A percentile compares a stretch with the other conserved stretches of the same genome.
phyloP scores from a whole-genome alignment of 257 asterid genomes.

The Gentiana macrophylla region DNA sequence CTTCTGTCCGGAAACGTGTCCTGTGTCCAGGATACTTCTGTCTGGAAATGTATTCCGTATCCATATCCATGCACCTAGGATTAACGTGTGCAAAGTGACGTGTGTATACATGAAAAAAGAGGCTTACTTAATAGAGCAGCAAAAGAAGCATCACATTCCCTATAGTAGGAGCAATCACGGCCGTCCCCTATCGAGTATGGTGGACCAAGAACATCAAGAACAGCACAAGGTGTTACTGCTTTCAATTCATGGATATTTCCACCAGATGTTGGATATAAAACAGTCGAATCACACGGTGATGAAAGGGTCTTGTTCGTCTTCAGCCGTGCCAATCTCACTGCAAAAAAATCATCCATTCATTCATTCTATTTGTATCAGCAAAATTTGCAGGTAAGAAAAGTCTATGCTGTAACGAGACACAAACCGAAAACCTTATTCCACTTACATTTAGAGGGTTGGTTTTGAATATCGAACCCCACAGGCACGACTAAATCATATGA shows the following conservation, averaged over 20 bases:
- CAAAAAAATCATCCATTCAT: slow-evolving; percentile 7
- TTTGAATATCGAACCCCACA: slow-evolving; percentile 2
- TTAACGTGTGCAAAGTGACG: neutral
- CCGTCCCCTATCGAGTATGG: slow-evolving; percentile 66
- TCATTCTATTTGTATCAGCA: neutral
- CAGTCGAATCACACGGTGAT: slow-evolving; percentile 58
- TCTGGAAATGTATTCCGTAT: neutral
- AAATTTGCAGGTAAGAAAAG: neutral
- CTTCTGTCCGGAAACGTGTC: neutral
- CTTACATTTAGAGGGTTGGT: slow-evolving; percentile 33
- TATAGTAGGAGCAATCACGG: slow-evolving; percentile 59
- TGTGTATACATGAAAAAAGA: neutral
- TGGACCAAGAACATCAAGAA: slow-evolving; percentile 78
- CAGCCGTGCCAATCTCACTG: slow-evolving; percentile 52
- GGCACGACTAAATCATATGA: slow-evolving; percentile 65
- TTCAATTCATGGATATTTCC: slow-evolving; percentile 78
- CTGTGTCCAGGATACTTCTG: neutral
- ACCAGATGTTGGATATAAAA: slow-evolving; percentile 79
- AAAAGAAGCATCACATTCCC: slow-evolving; percentile 23
- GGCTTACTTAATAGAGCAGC: slow-evolving; percentile 21
- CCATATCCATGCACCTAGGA: neutral
- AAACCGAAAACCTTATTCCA: neutral
- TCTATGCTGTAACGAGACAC: neutral
- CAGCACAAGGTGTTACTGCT: slow-evolving; percentile 76
- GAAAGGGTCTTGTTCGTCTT: slow-evolving; percentile 39